A percentile compares a stretch with the other conserved stretches of the same genome.
These are phyloP conservation scores for Metarhizium robertsii DNA, from an alignment of 2,329 filamentous ascomycete species.

Conservation along the genomic window DNA sequence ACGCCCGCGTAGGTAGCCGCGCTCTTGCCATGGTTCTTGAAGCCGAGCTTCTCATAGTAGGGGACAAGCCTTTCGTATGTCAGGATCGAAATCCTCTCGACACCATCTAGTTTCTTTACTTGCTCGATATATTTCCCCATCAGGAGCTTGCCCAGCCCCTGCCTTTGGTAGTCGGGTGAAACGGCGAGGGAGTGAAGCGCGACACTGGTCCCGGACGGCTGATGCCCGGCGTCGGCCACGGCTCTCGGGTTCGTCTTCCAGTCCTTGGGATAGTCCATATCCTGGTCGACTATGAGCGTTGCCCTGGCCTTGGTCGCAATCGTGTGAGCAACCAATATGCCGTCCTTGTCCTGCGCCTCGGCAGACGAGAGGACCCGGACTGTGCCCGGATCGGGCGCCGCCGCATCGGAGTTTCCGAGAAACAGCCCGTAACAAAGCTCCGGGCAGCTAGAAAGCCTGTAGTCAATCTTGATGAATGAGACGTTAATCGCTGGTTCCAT, in stretches of 20 bases:
- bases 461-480: conserved; percentile 16
- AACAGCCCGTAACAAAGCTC: conserved; percentile 20
- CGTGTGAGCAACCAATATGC: conserved; percentile 16
- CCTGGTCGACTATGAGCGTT: conserved; percentile 13
- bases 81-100: conserved; percentile 18
- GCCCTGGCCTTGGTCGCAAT: conserved; percentile 17
- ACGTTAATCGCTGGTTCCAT: conserved; percentile 1
- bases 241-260: conserved; percentile 15
- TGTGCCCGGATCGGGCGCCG: not conserved
- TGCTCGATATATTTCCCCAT: conserved; percentile 13
- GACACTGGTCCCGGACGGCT: conserved; percentile 16
- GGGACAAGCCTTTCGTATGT: conserved; percentile 20
- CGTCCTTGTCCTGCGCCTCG: conserved; percentile 1
- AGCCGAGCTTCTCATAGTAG: conserved; percentile 21
- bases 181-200: conserved; percentile 20
- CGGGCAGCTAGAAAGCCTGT: conserved; percentile 16
- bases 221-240: conserved; percentile 12
- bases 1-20: conserved; percentile 19
- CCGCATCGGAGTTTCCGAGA: not conserved
- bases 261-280: conserved; percentile 16
- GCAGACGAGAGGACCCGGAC: conserved; percentile 8
- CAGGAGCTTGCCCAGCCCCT: conserved; percentile 17
- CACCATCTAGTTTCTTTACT: conserved; percentile 10
- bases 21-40: conserved; percentile 21
- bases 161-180: conserved; percentile 13